A percentile compares a stretch with the other conserved stretches of the same genome.
Conservation (phyloP, 768 basidiomycete genomes). For the Lentinus brumalis region DNA sequence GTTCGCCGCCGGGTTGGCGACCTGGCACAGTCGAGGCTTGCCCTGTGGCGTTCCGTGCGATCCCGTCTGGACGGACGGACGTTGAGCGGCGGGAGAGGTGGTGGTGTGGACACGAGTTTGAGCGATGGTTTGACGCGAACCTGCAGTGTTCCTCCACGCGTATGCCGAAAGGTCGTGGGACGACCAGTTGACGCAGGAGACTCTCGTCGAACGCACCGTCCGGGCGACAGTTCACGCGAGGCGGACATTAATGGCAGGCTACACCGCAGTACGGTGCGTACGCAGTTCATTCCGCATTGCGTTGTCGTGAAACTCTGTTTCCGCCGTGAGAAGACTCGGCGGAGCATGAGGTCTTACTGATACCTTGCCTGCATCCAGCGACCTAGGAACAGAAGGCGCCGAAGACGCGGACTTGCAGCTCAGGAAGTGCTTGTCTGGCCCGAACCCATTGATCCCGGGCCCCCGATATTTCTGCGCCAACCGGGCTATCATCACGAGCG, state of each 20-base stretch:
- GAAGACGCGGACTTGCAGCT: constrained; percentile 61
- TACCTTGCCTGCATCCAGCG: constrained; percentile 36
- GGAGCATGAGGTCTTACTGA: neutral
- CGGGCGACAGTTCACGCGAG: constrained; percentile 62
- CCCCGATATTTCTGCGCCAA: constrained; percentile 65
- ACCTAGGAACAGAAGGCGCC: constrained; percentile 71
- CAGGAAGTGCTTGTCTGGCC: constrained; percentile 53
- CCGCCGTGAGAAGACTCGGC: neutral
- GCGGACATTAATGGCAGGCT: constrained; percentile 60
- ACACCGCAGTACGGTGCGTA: constrained; percentile 58
- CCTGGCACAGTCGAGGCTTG: no score
- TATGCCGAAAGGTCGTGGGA: constrained; percentile 63
- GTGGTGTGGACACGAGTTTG: neutral
- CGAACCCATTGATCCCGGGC: constrained; percentile 53
- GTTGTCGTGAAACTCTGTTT: neutral
- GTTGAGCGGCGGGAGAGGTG: neutral
- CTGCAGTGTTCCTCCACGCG: constrained; percentile 59
- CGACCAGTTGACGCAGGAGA: constrained; percentile 62
- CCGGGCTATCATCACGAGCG: constrained; percentile 60
- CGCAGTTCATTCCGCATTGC: neutral
- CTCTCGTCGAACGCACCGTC: constrained; percentile 57
- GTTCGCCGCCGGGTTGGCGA: no score
- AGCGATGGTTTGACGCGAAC: neutral
- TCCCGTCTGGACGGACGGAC: neutral
- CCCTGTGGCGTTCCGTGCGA: neutral